Evolutionary conservation across 2,329 filamentous ascomycete genomes (phyloP), one percentile per base, ranked within the genome.

Genomic region (Fonsecaea pugnacius): DNA sequence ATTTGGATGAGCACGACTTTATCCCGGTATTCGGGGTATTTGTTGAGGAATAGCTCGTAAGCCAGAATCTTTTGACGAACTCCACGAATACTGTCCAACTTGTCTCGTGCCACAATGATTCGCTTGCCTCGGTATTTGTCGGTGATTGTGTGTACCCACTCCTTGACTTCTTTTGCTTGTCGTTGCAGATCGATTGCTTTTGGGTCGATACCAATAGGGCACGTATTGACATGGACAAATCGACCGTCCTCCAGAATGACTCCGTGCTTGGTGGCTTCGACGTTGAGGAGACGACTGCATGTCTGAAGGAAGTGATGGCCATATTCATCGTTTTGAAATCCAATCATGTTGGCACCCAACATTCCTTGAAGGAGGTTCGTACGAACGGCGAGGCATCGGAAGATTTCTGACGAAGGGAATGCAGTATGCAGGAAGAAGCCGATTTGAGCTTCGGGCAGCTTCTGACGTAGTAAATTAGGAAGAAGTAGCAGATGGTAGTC

Each of bases 341-440:
- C 93, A 43, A 98, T 87, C 12, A 98, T 82, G 71, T 97, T 96
- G 61, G 95, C 91, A 9, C 94, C 94, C 0, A 98, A 86, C 82
- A 98, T 94, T 61, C 95, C 94, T 71, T 96, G 90, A 1, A 98
- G 84, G 9, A 98, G 84, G 76, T 96, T 86, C 70, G 90, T 93
- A 64, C 94, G 90, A 10, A 92, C 89, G 2, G 94, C 91, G 24
- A 98, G 80, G 75, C 94, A 98, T 54, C 94, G 87, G 79, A 98
- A 98, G 1, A 98, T 92, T 73, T 98, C 94, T 0, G 94, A 97
- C 0, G 94, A 97, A 0, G 94, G 94, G 77, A 98, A 98, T 0
- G 94, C 92, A 32, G 94, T 92, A 74, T 98, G 94, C 16, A 98
- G 80, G 79, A 97, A 98, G 80, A 98, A 95, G 10, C 94, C 94